Evolutionary conservation across 164 flowering plant genomes (phyloP).

Genomic region (Platanus orientalis): DNA sequence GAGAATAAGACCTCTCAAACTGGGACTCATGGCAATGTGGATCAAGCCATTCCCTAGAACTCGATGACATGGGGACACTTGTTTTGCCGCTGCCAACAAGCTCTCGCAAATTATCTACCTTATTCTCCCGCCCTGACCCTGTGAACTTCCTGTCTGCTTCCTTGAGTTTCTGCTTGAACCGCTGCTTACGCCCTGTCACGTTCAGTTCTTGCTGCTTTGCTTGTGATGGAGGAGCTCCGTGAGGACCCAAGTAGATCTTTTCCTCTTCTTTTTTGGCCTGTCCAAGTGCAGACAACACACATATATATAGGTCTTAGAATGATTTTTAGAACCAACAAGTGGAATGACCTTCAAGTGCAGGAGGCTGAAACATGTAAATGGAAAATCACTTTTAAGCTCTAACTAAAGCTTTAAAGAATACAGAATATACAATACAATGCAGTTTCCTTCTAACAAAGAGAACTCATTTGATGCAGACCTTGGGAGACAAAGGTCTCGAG

Average conservation of each 20-base stretch:
- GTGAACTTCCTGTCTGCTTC: slow-evolving; percentile 69
- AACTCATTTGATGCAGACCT: slow-evolving; percentile 32
- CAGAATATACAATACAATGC: too few relatives aligned
- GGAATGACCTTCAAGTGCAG: too few relatives aligned
- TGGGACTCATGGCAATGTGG: slow-evolving; percentile 91
- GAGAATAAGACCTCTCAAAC: slow-evolving; percentile 47
- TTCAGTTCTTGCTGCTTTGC: slow-evolving; percentile 58
- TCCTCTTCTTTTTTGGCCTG: slow-evolving; percentile 59
- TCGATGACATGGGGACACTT: slow-evolving; percentile 40
- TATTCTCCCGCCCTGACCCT: slow-evolving; percentile 76
- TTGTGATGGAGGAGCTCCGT: slow-evolving; percentile 85
- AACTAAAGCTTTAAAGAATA: too few relatives aligned
- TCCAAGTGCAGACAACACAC: not conserved
- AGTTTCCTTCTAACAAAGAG: not conserved
- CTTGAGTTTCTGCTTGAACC: slow-evolving; percentile 75
- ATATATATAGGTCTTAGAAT: not conserved
- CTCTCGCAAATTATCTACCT: slow-evolving; percentile 67
- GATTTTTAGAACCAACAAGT: not conserved
- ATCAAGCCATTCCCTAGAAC: slow-evolving; percentile 85
- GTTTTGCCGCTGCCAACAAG: slow-evolving; percentile 52
- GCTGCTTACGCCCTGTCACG: slow-evolving; percentile 62
- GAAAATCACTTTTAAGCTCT: too few relatives aligned
- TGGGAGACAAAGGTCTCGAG: slow-evolving; percentile 31
- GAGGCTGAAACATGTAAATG: too few relatives aligned
- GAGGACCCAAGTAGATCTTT: slow-evolving; percentile 85